These are phyloP conservation scores for Yamadazyma olivae DNA, from an alignment of 805 yeast species.

Conservation along the genomic window DNA sequence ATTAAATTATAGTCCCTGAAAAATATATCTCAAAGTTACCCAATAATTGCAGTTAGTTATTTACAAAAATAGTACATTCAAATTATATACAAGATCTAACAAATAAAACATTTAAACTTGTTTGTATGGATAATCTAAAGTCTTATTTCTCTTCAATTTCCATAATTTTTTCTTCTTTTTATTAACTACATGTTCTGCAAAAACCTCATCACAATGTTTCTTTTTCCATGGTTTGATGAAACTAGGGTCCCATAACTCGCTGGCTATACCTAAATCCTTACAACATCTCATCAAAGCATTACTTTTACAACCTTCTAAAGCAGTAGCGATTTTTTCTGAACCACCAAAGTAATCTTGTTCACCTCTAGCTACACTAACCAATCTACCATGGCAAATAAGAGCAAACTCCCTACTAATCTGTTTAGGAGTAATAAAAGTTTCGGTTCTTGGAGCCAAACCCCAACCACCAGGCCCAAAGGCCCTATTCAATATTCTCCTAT, in stretches of 20 bases:
- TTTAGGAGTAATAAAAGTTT: conserved; percentile 69
- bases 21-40: too few species aligned
- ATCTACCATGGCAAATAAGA: conserved; percentile 77
- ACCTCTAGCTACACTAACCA: conserved; percentile 91
- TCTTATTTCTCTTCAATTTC: conserved; percentile 77
- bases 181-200: conserved; percentile 78
- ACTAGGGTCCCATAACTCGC: conserved; percentile 96
- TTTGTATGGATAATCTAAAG: conserved; percentile 84
- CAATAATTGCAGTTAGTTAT: too few species aligned
- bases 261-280: conserved; percentile 94
- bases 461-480: conserved; percentile 99
- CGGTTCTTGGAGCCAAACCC: conserved; percentile 95
- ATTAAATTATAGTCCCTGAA: not conserved
- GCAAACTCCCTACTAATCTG: conserved; percentile 89
- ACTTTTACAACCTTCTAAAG: conserved; percentile 95
- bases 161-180: conserved; percentile 88
- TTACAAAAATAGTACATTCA: too few species aligned
- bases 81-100: too few species aligned
- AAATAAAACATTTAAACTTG: not conserved
- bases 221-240: conserved; percentile 61
- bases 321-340: conserved; percentile 86
- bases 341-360: conserved; percentile 87
- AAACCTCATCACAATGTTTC: conserved; percentile 68
- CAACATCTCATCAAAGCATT: conserved; percentile 98
- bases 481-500: conserved; percentile 79